Evolutionary conservation across 495 filamentous ascomycete genomes (phyloP).

Genomic region (Aspergillus haitiensis): DNA sequence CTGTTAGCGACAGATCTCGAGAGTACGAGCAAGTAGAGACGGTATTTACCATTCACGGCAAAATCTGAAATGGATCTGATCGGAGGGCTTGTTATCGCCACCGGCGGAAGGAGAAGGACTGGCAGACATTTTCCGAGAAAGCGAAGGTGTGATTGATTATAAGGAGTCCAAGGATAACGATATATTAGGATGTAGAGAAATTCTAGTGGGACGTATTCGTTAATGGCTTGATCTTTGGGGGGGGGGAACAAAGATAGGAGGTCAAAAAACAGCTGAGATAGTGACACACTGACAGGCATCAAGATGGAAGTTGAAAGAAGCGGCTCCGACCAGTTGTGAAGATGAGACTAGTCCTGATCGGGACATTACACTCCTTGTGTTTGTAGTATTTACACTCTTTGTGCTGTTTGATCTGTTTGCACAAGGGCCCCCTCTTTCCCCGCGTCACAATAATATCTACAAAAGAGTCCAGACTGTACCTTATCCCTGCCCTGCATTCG

Average conservation of each 20-base stretch:
- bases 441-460: conserved; percentile 25
- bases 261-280: neutral
- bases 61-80: conserved; percentile 93
- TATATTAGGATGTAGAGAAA: neutral
- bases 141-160: neutral
- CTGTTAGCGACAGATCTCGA: conserved; percentile 22
- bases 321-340: neutral
- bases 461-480: conserved; percentile 3
- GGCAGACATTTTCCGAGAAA: conserved; percentile 54
- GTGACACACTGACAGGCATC: neutral
- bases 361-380: conserved; percentile 8
- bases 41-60: conserved; percentile 82
- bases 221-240: neutral
- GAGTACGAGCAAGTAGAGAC: neutral
- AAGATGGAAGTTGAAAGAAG: conserved; percentile 22
- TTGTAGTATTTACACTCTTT: conserved; percentile 23
- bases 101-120: conserved; percentile 59
- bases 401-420: conserved; percentile 25
- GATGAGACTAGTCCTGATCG: conserved; percentile 4
- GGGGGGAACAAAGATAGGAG: neutral
- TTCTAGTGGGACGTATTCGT: neutral
- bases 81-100: conserved; percentile 57
- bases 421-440: conserved; percentile 19
- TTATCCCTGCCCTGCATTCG: neutral
- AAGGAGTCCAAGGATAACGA: neutral